Evolutionary conservation across 1,139 yeast species (phyloP), one percentile per base, ranked within the genome.

Genomic region (Hansenula lynferdii): DNA sequence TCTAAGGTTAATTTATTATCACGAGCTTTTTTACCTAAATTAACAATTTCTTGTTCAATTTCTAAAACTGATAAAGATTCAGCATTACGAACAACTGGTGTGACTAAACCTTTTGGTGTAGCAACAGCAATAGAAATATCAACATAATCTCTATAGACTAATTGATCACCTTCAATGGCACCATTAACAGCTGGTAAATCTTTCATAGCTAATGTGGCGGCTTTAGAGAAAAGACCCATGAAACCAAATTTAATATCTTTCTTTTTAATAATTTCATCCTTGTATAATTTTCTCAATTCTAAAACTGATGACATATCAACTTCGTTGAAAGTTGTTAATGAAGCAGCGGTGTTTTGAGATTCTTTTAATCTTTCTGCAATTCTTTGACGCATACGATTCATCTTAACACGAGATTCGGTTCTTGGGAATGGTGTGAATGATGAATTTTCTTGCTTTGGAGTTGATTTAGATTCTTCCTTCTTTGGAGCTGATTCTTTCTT

Each of bases 381-480:
- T 77, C 99, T 86, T 69, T 86, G 71, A 72, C 99, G 85, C 98
- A 92, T 94, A 75, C 99, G 86, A 81, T 90, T 92, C 98, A 92
- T 92, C 75, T 92, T 92, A 52, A 94, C 95, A 65, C 90, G 78
- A 65, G 82, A 86, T 70, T 92, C 97, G 47, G 72, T 70, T 72
- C 98, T 85, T 42, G 89, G 75, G 62, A 84, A 84, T 38, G 75
- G 64, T 44, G 85, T 82, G 57, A 78, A 70, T 29, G 78, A 59
- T 65, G 56, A 23, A 31, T 53, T 56, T 36, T 53, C 57, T 47
- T 63, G 55, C 29, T 27, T 42, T 16, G 49, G 47, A 19, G 51
- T 42, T 28, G 35, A 31, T 40, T 41, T 48, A 23, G 56, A 40
- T 18, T 52, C 46, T 27, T 46, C 47, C n/a, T n/a, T n/a, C n/a